Base-by-base conservation (phyloP, 257 asterid species). In the Salvia hispanica region DNA sequence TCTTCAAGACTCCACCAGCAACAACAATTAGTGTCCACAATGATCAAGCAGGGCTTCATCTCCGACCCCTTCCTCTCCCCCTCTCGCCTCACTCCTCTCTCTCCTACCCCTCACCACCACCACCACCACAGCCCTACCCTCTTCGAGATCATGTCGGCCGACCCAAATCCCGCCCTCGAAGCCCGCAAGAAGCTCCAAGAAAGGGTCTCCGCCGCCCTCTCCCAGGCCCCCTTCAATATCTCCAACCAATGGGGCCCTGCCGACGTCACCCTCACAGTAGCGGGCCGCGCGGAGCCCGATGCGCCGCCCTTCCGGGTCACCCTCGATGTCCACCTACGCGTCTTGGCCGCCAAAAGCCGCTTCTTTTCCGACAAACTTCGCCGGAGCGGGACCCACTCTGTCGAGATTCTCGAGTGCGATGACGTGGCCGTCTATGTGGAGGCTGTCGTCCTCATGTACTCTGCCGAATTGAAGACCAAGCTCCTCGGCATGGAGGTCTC, bases 341-440 rank as follows among this genome's bases (percentile, higher is more conserved):
- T 93, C 5, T 72, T 93, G 37, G 84, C 83, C 16, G 79, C 77
- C 21, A 80, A 78, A 59, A 93, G 99, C 76, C 68, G 95, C 36
- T 93, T 88, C 74, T 93, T 93, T 13, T 86, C 86, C 10, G 97
- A 91, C 71, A 91, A 86, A 54, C 86, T 91, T 55, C 79, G 82
- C 47, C 72, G 81, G 50, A 82, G 80, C 72, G 97, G 91, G 81
- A 56, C 86, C 67, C 95, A 85, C 67, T 76, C 89, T 4, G 95
- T 94, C 39, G 99, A 94, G 78, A 94, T 94, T 75, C 92, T 89
- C 37, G 99, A 91, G 9, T 85, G 95, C 66, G 96, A 88, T 76
- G 95, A 94, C 70, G 95, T 91, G 67, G 95, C 78, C 82, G 92
- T 80, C 25, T 91, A 94, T 58, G 84, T 94, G 67, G 90, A 94